Evolutionary conservation across 805 yeast species (phyloP), one percentile per base, ranked within the genome.

Genomic region (Kockiozyma suomiensis): DNA sequence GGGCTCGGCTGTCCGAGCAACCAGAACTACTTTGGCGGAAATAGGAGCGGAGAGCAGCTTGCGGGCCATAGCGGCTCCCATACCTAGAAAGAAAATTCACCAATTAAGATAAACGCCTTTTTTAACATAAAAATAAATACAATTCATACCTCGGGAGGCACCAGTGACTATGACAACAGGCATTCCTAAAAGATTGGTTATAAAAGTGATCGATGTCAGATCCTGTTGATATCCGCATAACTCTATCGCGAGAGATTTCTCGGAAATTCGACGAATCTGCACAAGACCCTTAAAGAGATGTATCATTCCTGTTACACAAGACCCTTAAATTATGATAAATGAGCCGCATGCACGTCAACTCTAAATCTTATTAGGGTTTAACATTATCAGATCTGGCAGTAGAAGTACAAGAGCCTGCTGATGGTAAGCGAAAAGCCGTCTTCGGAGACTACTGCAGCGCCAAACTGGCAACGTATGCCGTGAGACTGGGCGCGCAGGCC

Each of bases 1-100:
- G 1, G 56, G 55, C 38, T 35, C 61, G 5, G 49, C 58, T 35
- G 58, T 54, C 25, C 66, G 66, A 7, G 61, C 56, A n/a, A 61
- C 58, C 26, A 54, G 61, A 13, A 88, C 81, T 3, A 88, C 81
- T 43, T 77, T 76, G 0, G 81, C 72, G 15, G 70, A 64, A 0
- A 76, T 56, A 0, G 64, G 68, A 2, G 53, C 58, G 6, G 55
- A 40, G 1, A 91, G 74, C 19, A 82, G 73, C 17, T 76, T 69
- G 32, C 81, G 79, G 2, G 86, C 90, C 65, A 88, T 84, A 0
- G 92, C 81, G 12, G 80, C 81, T 1, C 99, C 99, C 70, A 93
- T 43, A 21, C 66, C 66, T 62, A 21, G 32, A 38, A n/a, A n/a
- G n/a, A n/a, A n/a, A n/a, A n/a, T n/a, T 19, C 10, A 25, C 38